A percentile compares a stretch with the other conserved stretches of the same genome.
phyloP scores from a whole-genome alignment of 169 alveolate species.

The Neospora caninum region DNA sequence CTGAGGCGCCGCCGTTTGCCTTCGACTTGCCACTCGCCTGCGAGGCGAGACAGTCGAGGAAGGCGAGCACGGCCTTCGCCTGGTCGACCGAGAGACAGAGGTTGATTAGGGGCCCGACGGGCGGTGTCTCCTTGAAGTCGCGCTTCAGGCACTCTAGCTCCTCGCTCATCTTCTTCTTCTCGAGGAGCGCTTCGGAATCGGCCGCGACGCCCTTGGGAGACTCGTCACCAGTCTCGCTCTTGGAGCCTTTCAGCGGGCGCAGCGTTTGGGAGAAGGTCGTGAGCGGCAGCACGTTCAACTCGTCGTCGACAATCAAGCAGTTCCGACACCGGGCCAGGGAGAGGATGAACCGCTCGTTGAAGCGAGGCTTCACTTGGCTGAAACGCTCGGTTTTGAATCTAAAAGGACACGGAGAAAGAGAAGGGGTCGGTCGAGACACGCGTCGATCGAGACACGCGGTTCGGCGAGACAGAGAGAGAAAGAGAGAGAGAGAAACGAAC shows the following conservation, averaged over 20 bases:
- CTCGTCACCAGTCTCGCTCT: neutral
- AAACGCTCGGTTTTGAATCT: constrained; percentile 35
- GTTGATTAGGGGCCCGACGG: constrained; percentile 68
- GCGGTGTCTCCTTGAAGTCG: constrained; percentile 48
- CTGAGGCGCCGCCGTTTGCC: neutral
- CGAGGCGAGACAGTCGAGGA: constrained; percentile 74
- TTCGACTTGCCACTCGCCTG: constrained; percentile 7
- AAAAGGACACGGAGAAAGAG: neutral
- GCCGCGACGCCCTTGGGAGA: neutral
- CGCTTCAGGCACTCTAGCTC: constrained; percentile 34
- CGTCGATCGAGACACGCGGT: too few relatives aligned
- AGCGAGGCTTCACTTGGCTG: constrained; percentile 90
- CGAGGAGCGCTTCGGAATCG: constrained; percentile 35
- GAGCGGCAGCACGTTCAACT: constrained; percentile 97
- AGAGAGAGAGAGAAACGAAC: too few relatives aligned
- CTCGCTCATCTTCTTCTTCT: constrained; percentile 34
- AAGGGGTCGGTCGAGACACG: neutral
- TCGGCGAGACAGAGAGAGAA: too few relatives aligned
- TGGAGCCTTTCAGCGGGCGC: neutral
- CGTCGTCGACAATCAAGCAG: constrained; percentile 98
- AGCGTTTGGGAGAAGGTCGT: neutral
- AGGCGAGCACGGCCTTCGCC: constrained; percentile 82
- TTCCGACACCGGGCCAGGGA: constrained; percentile 74
- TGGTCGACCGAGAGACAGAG: constrained; percentile 80
- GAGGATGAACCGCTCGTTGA: constrained; percentile 93